A percentile compares a stretch with the other conserved stretches of the same genome.
Conservation (phyloP, 1,284 basidiomycete genomes). For the Cryptococcus sp. region DNA sequence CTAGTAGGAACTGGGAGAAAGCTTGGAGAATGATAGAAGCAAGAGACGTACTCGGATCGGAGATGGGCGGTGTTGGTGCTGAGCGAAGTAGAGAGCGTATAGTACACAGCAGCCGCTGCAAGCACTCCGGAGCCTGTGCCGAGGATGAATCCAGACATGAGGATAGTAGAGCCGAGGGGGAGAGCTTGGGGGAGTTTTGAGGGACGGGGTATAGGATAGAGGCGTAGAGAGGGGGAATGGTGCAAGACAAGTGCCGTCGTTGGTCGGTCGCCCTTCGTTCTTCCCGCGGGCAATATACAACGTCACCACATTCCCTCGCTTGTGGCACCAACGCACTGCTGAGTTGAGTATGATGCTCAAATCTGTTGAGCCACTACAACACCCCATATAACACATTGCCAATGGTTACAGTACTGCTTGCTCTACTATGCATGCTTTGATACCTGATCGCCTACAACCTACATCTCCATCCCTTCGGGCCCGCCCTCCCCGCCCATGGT, state of each 20-base stretch:
- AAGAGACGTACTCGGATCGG: conserved; percentile 35
- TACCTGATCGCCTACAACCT: conserved; percentile 3
- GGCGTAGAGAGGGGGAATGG: too few species aligned
- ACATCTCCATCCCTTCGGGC: conserved; percentile 35
- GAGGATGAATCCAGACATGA: conserved; percentile 44
- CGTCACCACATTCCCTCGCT: too few species aligned
- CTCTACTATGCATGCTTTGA: background rate
- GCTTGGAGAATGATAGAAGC: too few species aligned
- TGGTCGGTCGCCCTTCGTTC: too few species aligned
- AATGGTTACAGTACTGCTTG: background rate
- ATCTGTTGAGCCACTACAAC: too few species aligned
- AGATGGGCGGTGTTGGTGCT: conserved; percentile 24
- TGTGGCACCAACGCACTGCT: too few species aligned
- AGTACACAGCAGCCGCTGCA: conserved; percentile 46
- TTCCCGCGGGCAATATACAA: too few species aligned
- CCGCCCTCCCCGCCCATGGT: conserved; percentile 45
- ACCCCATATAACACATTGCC: too few species aligned
- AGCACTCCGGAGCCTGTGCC: conserved; percentile 43
- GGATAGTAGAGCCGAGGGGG: background rate
- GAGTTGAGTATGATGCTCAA: too few species aligned
- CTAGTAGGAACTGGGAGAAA: background rate
- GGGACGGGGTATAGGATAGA: too few species aligned
- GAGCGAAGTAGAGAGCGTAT: conserved; percentile 38
- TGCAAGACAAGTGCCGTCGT: too few species aligned
- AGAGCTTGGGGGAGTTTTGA: too few species aligned